Percentiles rank a stretch among this genome's conserved stretches.
Conservation (phyloP, 371 early-diverging fungal species). For the Syncephalastrum sp. region DNA sequence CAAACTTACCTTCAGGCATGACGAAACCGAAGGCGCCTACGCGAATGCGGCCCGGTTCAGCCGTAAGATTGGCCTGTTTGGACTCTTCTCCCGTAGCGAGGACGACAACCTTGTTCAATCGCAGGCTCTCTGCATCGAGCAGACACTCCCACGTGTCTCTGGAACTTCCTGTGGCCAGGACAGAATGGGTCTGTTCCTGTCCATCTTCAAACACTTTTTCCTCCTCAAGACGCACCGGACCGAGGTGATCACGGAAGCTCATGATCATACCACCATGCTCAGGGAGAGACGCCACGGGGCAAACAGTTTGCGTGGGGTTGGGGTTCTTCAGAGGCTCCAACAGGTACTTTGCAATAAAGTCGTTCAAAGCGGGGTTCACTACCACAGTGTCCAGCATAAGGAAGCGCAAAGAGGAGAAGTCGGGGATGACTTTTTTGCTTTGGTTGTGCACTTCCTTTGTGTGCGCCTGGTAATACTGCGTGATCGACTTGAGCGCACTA, state of each 20-base stretch:
- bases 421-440: constrained; percentile 59
- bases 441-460: constrained; percentile 49
- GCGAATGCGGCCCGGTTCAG: constrained; percentile 19
- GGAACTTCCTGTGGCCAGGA: constrained; percentile 43
- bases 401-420: constrained; percentile 62
- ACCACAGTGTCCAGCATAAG: constrained; percentile 72
- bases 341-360: constrained; percentile 62
- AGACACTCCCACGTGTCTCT: constrained; percentile 56
- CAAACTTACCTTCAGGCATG: constrained; percentile 55
- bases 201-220: constrained; percentile 11
- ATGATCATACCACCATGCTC: constrained; percentile 79
- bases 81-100: constrained; percentile 47
- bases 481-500: constrained; percentile 58
- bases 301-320: constrained; percentile 58
- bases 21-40: constrained; percentile 62
- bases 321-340: constrained; percentile 57
- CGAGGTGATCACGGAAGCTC: constrained; percentile 52
- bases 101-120: constrained; percentile 51
- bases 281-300: constrained; percentile 67
- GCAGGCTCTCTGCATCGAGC: constrained; percentile 56
- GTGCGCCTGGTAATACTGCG: constrained; percentile 51
- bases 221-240: constrained; percentile 37
- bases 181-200: constrained; percentile 17
- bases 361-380: constrained; percentile 59
- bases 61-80: neutral